Base-by-base conservation (phyloP, 108 stramenopile species). In the Cyclotella atomus region DNA sequence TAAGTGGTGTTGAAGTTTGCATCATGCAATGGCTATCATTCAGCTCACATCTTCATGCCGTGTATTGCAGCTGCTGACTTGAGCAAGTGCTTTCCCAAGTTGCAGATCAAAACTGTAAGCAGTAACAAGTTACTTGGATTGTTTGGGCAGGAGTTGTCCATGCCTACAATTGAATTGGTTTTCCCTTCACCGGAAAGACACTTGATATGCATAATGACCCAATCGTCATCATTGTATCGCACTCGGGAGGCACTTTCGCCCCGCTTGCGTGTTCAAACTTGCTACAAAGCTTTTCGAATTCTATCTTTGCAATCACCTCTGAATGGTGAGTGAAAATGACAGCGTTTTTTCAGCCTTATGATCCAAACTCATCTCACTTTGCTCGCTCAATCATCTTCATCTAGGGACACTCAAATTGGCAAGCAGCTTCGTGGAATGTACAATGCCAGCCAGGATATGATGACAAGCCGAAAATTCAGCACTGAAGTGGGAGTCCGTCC, bases 61-160 rank as follows among this genome's bases (percentile, higher is more conserved):
- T n/a, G n/a, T n/a, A n/a, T n/a, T n/a, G n/a, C n/a, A n/a, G 89
- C 86, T 19, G 65, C 75, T 35, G 94, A 92, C 54, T 54, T 95
- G 44, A 67, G 86, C 74, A 88, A 87, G 35, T 52, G 87, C 29
- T 89, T 95, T 67, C 91, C 94, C 20, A 85, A 83, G 66, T 75
- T 95, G 0, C 49, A 56, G 38, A 69, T 90, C 34, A 57, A 79
- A 30, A 79, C 91, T 15, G 71, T 88, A 25, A 86, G 84, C 75
- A 82, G 85, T 59, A 95, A 95, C 83, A 92, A 92, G 76, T 68
- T 94, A 3, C 78, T 94, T 24, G 93, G 90, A 33, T 55, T 91
- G 35, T 87, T 65, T 59, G 88, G 90, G 3, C 90, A 91, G 61
- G 90, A 88, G 41, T 46, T 88, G 19, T 43, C 86, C 16, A 73